Base-by-base conservation (phyloP, 352 stramenopile species). In the Pythium pyrilobum region DNA sequence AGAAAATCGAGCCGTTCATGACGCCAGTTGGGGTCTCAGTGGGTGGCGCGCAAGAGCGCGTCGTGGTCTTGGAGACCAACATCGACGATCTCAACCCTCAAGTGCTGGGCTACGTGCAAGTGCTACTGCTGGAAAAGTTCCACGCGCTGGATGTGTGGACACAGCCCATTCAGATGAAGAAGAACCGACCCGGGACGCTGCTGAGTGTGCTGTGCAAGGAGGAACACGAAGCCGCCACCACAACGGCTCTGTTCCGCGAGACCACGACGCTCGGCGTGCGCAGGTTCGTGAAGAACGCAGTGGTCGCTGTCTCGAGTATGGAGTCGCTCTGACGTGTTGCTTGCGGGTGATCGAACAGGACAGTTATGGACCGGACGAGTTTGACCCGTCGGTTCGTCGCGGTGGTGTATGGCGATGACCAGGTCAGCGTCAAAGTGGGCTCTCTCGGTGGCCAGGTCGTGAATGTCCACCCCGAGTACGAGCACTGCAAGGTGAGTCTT, bases 151-250 rank as follows among this genome's bases (percentile, higher is more conserved):
- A 97, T 53, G 86, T 89, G 43, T 97, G 89, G 89, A 82, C 85
- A 25, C 75, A 81, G 48, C 71, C 82, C 29, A 94, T 96, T 59
- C 74, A 91, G 34, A 97, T 97, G 89, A 97, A 97, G 70, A 97
- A 97, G 66, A 86, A 82, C 24, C 78, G 87, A 0, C 81, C 84
- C 5, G 87, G 65, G 1, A 66, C 86, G 20, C 78, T 85, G 24
- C 66, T 97, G 54, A 92, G 85, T 57, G 70, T 96, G 52, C 64
- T 97, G 34, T 96, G 83, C 57, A 67, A 70, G 25, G 40, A 60
- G 40, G 61, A 85, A 21, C 56, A 86, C 5, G 78, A 95, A 43
- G 50, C 52, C 3, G 54, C 62, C 5, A 74, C 96, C 47, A 66
- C 84, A 29, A 56, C 67, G 28, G 59, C 64, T 5, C 52, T 97